phyloP scores from a whole-genome alignment of 1,139 yeast genomes.

The Suhomyces guaymorum region DNA sequence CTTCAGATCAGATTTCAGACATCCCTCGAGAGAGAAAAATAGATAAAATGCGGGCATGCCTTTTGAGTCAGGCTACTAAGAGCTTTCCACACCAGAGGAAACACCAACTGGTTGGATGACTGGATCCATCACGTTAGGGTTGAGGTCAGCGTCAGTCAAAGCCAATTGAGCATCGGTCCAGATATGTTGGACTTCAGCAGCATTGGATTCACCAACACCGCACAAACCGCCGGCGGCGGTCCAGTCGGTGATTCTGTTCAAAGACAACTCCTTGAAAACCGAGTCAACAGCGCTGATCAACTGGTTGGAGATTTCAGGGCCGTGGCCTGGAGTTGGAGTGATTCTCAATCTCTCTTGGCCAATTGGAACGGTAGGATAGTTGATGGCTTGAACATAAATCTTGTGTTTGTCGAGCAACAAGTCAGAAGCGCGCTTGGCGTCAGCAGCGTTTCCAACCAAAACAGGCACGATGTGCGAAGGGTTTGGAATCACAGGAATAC shows the following conservation, averaged over 20 bases:
- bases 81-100: constrained; percentile 57
- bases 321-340: constrained; percentile 98
- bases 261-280: constrained; percentile 71
- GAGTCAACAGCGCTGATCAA: constrained; percentile 77
- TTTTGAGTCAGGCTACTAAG: too few species aligned
- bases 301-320: constrained; percentile 69
- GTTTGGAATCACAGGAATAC: constrained; percentile 94
- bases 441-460: constrained; percentile 89
- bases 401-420: constrained; percentile 77
- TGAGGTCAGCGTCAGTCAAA: constrained; percentile 61
- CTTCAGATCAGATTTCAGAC: neutral
- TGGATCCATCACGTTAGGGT: constrained; percentile 65
- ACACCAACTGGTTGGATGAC: constrained; percentile 60
- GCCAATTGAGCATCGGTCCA: constrained; percentile 85
- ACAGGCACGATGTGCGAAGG: constrained; percentile 98
- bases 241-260: constrained; percentile 82
- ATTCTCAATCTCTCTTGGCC: constrained; percentile 95
- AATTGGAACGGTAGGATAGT: constrained; percentile 95
- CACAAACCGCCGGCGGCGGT: constrained; percentile 77
- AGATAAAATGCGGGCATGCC: too few species aligned
- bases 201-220: constrained; percentile 71
- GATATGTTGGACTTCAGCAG: constrained; percentile 50
- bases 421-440: constrained; percentile 90
- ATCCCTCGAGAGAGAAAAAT: neutral
- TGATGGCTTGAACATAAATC: constrained; percentile 96